Evolutionary conservation across 352 stramenopile species (phyloP).

Genomic region (Blastocystis hominis): DNA sequence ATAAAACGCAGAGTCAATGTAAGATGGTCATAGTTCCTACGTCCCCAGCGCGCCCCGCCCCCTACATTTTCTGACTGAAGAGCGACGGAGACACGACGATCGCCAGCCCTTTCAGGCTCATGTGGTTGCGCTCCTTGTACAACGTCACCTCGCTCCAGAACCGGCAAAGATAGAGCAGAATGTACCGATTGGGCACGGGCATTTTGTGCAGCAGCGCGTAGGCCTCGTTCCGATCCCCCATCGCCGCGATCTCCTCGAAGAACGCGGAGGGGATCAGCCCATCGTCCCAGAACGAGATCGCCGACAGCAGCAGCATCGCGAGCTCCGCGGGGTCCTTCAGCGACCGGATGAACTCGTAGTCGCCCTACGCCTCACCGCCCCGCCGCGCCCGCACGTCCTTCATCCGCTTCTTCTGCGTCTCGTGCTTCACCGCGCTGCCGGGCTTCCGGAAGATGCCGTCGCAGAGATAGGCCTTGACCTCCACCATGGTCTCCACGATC

Average conservation of each 20-base stretch:
- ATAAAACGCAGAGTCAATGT: neutral
- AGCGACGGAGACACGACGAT: slow-evolving; percentile 18
- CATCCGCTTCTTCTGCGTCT: neutral
- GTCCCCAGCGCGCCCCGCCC: neutral
- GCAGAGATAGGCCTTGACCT: neutral
- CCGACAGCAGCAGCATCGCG: neutral
- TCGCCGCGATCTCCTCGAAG: neutral
- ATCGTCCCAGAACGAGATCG: neutral
- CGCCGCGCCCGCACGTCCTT: neutral
- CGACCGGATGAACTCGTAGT: slow-evolving; percentile 24
- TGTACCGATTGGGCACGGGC: neutral
- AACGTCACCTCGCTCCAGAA: neutral
- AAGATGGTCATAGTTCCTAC: neutral
- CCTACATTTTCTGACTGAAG: neutral
- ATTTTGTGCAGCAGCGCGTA: neutral
- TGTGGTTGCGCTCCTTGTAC: neutral
- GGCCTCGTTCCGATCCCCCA: neutral
- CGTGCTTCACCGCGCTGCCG: neutral
- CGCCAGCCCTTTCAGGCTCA: neutral
- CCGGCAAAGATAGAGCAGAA: slow-evolving; percentile 18
- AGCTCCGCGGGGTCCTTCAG: neutral
- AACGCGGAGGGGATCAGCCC: neutral
- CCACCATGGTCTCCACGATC: neutral
- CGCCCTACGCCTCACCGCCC: slow-evolving; percentile 2
- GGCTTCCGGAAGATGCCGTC: neutral